Evolutionary conservation across 1,284 basidiomycete species (phyloP), one percentile per base, ranked within the genome.

Genomic region (Tilletiaria anomala): DNA sequence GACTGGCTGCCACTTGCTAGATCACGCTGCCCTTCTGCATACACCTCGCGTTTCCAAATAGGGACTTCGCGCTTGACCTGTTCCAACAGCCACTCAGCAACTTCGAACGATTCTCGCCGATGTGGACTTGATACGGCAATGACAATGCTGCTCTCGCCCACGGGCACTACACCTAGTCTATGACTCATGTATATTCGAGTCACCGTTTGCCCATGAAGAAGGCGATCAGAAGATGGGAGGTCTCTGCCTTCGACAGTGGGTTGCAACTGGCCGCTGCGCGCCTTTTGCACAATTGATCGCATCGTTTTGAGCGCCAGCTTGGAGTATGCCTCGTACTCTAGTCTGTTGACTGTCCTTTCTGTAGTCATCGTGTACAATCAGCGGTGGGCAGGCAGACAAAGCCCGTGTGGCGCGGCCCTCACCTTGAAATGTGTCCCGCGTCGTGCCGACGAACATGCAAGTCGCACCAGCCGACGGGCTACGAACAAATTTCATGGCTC

Each of bases 31-130:
- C 36, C 36, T n/a, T 40, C 39, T 10, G 34, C 20, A 60, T 87
- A 87, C 56, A 77, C 82, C 62, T 89, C 86, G 55, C 79, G 70
- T 70, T 89, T 89, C 85, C 86, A 89, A 51, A 89, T 80, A 62
- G 83, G 83, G 23, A 76, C 83, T 53, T 76, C 78, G 47, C 70
- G 69, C 70, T 91, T 91, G 44, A 88, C 78, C 44, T 80, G 75
- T 66, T 91, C 86, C 15, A 89, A 72, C 46, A 86, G 76, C 61
- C 71, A 76, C 65, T 87, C 84, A 58, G 82, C 84, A 11, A 79
- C 79, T 37, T 73, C 68, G 61, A 87, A 87, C 2, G 83, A 78
- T 58, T 83, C 82, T 52, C 78, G 78, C 19, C 85, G 73, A 68
- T 86, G 85, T 16, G 83, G 80, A n/a, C 80, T 79, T 8, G 82